Base-by-base conservation (phyloP, 1,139 yeast species). In the Taphrina flavorubra region DNA sequence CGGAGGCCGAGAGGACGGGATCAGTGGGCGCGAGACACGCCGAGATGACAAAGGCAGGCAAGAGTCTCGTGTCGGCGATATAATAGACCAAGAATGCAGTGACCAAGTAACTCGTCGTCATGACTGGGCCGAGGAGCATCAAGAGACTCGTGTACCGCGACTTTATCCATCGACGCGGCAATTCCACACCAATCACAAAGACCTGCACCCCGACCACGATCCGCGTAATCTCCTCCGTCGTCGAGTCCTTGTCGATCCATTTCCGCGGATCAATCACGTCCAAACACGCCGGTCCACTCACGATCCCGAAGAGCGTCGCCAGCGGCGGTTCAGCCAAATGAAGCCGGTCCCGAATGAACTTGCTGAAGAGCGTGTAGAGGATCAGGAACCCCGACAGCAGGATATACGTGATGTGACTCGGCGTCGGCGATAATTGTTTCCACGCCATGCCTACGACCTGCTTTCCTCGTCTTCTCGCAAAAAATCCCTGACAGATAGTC, bases 251-350 rank as follows among this genome's bases (percentile, higher is more conserved):
- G 77, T 94, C 99, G 65, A 94, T 89, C 76, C 92, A 84, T 73
- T 96, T 81, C 77, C 92, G 97, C 0, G 99, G 99, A 76, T 63
- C 67, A 16, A 63, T 63, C 16, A 55, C 46, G 44, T 55, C 46
- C 51, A 63, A 25, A 39, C 67, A 63, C 44, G 46, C 34, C 6
- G 67, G 67, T 2, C 67, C 67, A 13, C 40, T 44, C 40, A 63
- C 36, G 37, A 63, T 55, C 5, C 67, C 67, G 25, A 56, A 63
- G 0, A 63, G 60, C 10, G 67, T 63, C 40, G 67, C 67, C 31
- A 63, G 67, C 16, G 67, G 67, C 14, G 67, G 67, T 25, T 63
- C 67, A 8, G 67, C 67, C 34, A 63, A 39, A 25, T 63, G 67
- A 6, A 63, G 47, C 13, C 67, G 42, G 42, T 63, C 51, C 8